A percentile compares a stretch with the other conserved stretches of the same genome.
Evolutionary conservation across 1,139 yeast genomes (phyloP).

Genomic region (Scheffersomyces quercinus): DNA sequence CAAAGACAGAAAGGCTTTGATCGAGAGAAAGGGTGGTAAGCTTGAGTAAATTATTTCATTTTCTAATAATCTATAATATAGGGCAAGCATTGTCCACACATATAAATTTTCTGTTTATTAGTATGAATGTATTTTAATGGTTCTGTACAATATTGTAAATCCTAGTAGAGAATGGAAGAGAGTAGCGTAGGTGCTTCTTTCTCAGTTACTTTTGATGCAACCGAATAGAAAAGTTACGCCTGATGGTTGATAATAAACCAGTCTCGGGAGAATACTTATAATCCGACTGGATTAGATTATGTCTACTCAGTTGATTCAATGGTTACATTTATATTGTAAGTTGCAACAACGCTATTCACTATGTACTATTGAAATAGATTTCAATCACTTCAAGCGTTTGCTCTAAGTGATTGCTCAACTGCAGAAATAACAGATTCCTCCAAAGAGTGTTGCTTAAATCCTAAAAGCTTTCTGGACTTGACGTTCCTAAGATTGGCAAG

Average conservation of each 20-base stretch:
- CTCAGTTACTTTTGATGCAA: background rate
- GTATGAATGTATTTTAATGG: conserved; percentile 26
- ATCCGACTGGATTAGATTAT: too few species aligned
- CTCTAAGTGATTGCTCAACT: conserved; percentile 36
- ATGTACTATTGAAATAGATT: too few species aligned
- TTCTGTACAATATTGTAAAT: conserved; percentile 3
- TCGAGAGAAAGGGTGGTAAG: conserved; percentile 86
- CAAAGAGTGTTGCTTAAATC: conserved; percentile 35
- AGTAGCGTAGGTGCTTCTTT: background rate
- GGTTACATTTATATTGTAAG: too few species aligned
- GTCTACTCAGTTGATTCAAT: too few species aligned
- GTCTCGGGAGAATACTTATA: too few species aligned
- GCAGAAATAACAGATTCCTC: conserved; percentile 44
- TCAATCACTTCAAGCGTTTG: background rate
- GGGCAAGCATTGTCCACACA: background rate
- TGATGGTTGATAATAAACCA: too few species aligned
- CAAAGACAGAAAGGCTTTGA: conserved; percentile 98
- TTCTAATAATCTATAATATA: conserved; percentile 4
- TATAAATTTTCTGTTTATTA: conserved; percentile 10
- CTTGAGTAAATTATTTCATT: conserved; percentile 24
- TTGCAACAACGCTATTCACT: too few species aligned
- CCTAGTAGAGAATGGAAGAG: background rate
- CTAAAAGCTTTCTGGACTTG: conserved; percentile 33
- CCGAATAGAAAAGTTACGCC: too few species aligned
- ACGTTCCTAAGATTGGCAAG: conserved; percentile 15